Conservation (phyloP, 495 filamentous ascomycete genomes). For the Friedmanniomyces simplex region DNA sequence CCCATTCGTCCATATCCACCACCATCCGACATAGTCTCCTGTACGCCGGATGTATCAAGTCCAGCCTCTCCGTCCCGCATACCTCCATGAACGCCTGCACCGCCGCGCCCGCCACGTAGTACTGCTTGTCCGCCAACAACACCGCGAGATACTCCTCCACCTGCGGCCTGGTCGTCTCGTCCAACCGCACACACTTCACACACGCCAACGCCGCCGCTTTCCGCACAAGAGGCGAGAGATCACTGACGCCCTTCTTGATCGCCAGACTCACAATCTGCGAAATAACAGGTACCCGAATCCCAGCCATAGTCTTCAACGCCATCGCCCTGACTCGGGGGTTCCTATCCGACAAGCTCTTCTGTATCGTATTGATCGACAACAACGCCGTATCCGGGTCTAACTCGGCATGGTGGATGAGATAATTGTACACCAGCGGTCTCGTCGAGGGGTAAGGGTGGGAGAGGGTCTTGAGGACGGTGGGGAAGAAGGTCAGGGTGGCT, state of each 20-base stretch:
- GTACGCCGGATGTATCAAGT: constrained; percentile 85
- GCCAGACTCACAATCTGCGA: constrained; percentile 94
- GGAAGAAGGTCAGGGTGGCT: constrained; percentile 65
- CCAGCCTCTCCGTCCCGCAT: constrained; percentile 66
- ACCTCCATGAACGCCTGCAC: constrained; percentile 81
- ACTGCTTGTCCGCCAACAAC: constrained; percentile 80
- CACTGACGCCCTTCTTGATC: constrained; percentile 80
- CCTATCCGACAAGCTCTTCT: constrained; percentile 86
- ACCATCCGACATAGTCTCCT: constrained; percentile 73
- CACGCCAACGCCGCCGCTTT: constrained; percentile 92
- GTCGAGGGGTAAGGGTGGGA: constrained; percentile 84
- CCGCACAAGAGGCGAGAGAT: constrained; percentile 90
- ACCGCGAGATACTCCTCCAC: constrained; percentile 66
- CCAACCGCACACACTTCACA: constrained; percentile 91
- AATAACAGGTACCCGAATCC: constrained; percentile 94
- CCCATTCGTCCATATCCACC: constrained; percentile 99
- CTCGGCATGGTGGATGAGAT: constrained; percentile 90
- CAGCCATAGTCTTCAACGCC: constrained; percentile 88
- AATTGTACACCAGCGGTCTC: constrained; percentile 97
- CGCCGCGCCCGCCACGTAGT: constrained; percentile 87
- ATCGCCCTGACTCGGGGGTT: constrained; percentile 85
- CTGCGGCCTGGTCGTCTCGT: constrained; percentile 75
- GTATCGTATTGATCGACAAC: constrained; percentile 95
- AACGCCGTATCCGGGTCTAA: constrained; percentile 89
- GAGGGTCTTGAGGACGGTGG: constrained; percentile 91